A percentile compares a stretch with the other conserved stretches of the same genome.
Conservation (phyloP, 2,329 filamentous ascomycete species). For the Claviceps digitariae region DNA sequence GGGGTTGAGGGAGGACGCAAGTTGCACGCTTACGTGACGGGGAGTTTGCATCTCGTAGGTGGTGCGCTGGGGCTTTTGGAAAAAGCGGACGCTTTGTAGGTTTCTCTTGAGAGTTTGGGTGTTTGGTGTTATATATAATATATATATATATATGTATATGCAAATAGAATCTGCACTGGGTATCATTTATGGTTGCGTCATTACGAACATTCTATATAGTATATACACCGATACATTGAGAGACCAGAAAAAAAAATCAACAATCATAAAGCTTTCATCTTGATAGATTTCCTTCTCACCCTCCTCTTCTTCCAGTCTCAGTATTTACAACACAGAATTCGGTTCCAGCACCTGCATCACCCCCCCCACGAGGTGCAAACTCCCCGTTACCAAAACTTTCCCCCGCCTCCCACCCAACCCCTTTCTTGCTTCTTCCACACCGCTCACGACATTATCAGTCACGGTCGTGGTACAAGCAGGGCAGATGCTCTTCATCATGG, state of each 20-base stretch:
- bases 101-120: not conserved
- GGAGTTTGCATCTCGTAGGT: slow-evolving; percentile 50
- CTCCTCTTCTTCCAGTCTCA: not conserved
- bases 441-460: slow-evolving; percentile 57
- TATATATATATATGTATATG: not conserved
- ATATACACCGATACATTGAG: not conserved
- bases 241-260: too few relatives aligned
- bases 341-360: slow-evolving; percentile 57
- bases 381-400: slow-evolving; percentile 62
- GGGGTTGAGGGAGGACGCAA: slow-evolving; percentile 18
- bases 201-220: not conserved
- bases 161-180: not conserved
- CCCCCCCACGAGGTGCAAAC: slow-evolving; percentile 71
- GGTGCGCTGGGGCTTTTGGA: slow-evolving; percentile 37
- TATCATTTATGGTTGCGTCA: not conserved
- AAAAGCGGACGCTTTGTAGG: slow-evolving; percentile 28
- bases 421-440: slow-evolving; percentile 43
- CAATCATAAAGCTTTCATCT: too few relatives aligned
- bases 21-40: slow-evolving; percentile 41
- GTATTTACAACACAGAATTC: slow-evolving; percentile 19
- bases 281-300: not conserved
- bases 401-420: slow-evolving; percentile 23
- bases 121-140: too few relatives aligned
- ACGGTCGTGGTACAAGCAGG: slow-evolving; percentile 31
- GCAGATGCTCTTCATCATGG: slow-evolving; percentile 44